Conservation (phyloP, 2,329 filamentous ascomycete species). For the Fusarium nisikadoi region DNA sequence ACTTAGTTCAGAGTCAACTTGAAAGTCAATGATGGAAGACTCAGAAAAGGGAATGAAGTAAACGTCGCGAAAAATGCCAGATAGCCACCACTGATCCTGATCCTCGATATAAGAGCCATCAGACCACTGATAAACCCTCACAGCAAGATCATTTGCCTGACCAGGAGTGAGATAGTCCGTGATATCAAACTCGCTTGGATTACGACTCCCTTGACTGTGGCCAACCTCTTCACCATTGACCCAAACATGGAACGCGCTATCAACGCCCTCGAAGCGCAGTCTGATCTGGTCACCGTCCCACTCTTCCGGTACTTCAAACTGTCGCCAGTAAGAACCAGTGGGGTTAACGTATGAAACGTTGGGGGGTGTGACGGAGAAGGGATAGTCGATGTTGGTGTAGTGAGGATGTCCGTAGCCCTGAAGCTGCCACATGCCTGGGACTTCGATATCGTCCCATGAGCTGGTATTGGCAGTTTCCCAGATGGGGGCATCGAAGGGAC, state of each 20-base stretch:
- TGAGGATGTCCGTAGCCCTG: conserved; percentile 74
- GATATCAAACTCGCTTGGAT: conserved; percentile 79
- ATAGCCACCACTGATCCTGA: conserved; percentile 75
- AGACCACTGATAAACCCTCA: conserved; percentile 77
- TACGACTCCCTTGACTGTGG: conserved; percentile 77
- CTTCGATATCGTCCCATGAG: conserved; percentile 57
- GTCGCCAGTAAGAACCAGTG: conserved; percentile 69
- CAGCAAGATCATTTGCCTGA: conserved; percentile 66
- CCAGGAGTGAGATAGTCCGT: conserved; percentile 59
- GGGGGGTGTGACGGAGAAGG: conserved; percentile 74
- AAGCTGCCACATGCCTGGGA: conserved; percentile 78
- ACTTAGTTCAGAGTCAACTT: conserved; percentile 64
- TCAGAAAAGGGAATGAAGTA: conserved; percentile 70
- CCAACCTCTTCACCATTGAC: conserved; percentile 75
- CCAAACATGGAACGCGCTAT: conserved; percentile 77
- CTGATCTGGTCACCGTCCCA: conserved; percentile 66
- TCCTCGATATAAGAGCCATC: conserved; percentile 80
- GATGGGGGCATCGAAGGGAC: conserved; percentile 3
- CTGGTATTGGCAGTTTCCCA: conserved; percentile 7
- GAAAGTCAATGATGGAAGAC: conserved; percentile 52
- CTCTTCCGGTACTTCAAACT: conserved; percentile 62
- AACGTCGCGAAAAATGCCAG: conserved; percentile 74
- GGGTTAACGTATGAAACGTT: conserved; percentile 73
- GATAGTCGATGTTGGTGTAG: conserved; percentile 76
- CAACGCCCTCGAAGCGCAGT: conserved; percentile 80